A percentile compares a stretch with the other conserved stretches of the same genome.
phyloP scores from a whole-genome alignment of 192 early-diverging fungal species.

The Geosiphon pyriformis region DNA sequence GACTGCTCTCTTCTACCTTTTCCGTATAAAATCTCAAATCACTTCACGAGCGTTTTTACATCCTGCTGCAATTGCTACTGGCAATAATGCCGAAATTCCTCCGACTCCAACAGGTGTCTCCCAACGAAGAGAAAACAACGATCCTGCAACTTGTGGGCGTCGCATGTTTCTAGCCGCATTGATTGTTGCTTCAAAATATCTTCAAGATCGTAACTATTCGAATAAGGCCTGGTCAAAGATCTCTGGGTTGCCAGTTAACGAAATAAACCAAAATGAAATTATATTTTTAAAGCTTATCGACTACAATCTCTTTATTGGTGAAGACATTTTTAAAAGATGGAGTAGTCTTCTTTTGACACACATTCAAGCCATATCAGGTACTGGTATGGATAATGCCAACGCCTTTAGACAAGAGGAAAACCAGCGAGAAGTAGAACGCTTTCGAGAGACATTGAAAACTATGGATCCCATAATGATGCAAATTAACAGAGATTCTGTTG shows the following conservation, averaged over 20 bases:
- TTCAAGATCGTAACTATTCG: conserved; percentile 78
- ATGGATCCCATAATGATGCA: conserved; percentile 15
- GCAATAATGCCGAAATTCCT: background rate
- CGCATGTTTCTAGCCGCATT: conserved; percentile 81
- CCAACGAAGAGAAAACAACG: conserved; percentile 21
- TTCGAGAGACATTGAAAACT: conserved; percentile 16
- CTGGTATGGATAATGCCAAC: conserved; percentile 10
- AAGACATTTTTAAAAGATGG: conserved; percentile 53
- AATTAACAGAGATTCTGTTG: too few species aligned
- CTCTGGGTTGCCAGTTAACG: conserved; percentile 64
- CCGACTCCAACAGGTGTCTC: conserved; percentile 2
- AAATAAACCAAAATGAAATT: conserved; percentile 79
- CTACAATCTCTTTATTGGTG: conserved; percentile 66
- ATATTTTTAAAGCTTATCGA: conserved; percentile 73
- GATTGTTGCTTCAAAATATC: conserved; percentile 84
- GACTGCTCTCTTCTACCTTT: conserved; percentile 68
- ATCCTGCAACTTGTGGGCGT: conserved; percentile 51
- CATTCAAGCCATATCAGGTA: conserved; percentile 29
- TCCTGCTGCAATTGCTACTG: conserved; percentile 27
- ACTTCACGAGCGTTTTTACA: conserved; percentile 21
- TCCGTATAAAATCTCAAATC: conserved; percentile 38
- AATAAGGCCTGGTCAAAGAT: conserved; percentile 89
- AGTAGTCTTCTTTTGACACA: conserved; percentile 37
- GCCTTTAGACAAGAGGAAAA: conserved; percentile 18
- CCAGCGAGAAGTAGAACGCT: conserved; percentile 9